These are phyloP conservation scores for Apiospora saccharicola DNA, from an alignment of 2,329 filamentous ascomycete genomes.

Conservation along the genomic window DNA sequence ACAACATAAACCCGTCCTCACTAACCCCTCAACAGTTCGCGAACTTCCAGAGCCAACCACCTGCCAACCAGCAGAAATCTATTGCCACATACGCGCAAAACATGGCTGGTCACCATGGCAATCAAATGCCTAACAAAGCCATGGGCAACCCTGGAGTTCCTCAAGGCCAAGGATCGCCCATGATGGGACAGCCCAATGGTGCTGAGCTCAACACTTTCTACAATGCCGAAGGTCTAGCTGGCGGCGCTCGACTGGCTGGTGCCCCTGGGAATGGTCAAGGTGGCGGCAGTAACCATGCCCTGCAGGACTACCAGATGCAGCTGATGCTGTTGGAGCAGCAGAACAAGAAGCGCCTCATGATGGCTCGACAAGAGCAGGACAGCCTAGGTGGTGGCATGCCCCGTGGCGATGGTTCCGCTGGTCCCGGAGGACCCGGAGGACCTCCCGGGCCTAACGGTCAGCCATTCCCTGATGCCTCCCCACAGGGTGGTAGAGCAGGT, in stretches of 20 bases:
- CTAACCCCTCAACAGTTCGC: constrained; percentile 81
- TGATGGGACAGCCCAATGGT: constrained; percentile 77
- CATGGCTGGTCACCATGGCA: constrained; percentile 82
- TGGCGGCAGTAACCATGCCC: constrained; percentile 75
- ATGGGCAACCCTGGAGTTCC: constrained; percentile 19
- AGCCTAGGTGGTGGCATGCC: constrained; percentile 59
- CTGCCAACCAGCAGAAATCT: constrained; percentile 77
- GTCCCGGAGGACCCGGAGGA: constrained; percentile 53
- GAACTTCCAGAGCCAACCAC: constrained; percentile 61
- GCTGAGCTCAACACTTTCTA: constrained; percentile 65
- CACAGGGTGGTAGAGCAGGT: constrained; percentile 71
- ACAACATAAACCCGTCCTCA: constrained; percentile 77
- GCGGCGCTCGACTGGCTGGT: constrained; percentile 64
- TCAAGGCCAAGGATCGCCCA: constrained; percentile 76
- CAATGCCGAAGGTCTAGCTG: constrained; percentile 66
- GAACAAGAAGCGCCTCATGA: constrained; percentile 85
- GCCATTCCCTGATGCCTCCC: constrained; percentile 73
- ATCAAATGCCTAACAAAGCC: constrained; percentile 62
- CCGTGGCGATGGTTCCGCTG: constrained; percentile 59
- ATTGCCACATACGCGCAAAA: constrained; percentile 88
- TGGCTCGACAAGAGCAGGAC: constrained; percentile 83
- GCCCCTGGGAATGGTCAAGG: constrained; percentile 52
- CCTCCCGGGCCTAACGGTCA: constrained; percentile 65
- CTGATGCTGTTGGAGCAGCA: constrained; percentile 87
- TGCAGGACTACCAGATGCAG: constrained; percentile 91